Base-by-base conservation (phyloP, 257 asterid species). In the Rauvolfia tetraphylla region DNA sequence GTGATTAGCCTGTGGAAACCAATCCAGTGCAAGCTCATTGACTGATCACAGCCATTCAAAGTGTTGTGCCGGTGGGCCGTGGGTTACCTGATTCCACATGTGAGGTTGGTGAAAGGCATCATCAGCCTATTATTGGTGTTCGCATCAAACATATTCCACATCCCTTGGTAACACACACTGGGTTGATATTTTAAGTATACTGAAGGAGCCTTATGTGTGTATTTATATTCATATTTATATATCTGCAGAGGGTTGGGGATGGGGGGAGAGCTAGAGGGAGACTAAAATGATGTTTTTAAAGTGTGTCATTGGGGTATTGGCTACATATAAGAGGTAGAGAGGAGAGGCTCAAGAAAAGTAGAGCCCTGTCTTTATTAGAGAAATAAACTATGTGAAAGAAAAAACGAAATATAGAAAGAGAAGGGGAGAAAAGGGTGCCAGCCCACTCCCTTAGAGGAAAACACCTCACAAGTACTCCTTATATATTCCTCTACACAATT, bases 61-160 rank as follows among this genome's bases (percentile, higher is more conserved):
- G 79, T 81, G 82, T 76, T 73, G 67, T 57, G 73, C 71, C 77
- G 83, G 86, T 82, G 86, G 88, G 84, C 81, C 82, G 73, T 79
- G n/a, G 69, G 54, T 68, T 77, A 75, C 80, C 61, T n/a, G 78
- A 76, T 81, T 79, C 78, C 81, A 81, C 85, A 84, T 77, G 88
- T 80, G 84, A 82, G 85, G 84, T 85, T 82, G 88, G 79, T 82
- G 75, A 80, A 75, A 72, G 56, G 86, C 84, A 82, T 85, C 84
- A 79, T 80, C 88, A 71, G 25, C 82, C 69, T 74, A 80, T 82
- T 82, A 82, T 82, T 84, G 82, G 81, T 49, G 75, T 49, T 65
- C 29, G 56, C 58, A 69, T 83, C 80, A 76, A 17, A 79, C 48
- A 76, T 68, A 39, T 78, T 29, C 71, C 73, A 68, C 68, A 59